Base-by-base conservation (phyloP, 139 green algal genomes). In the Coccomyxa sp. region DNA sequence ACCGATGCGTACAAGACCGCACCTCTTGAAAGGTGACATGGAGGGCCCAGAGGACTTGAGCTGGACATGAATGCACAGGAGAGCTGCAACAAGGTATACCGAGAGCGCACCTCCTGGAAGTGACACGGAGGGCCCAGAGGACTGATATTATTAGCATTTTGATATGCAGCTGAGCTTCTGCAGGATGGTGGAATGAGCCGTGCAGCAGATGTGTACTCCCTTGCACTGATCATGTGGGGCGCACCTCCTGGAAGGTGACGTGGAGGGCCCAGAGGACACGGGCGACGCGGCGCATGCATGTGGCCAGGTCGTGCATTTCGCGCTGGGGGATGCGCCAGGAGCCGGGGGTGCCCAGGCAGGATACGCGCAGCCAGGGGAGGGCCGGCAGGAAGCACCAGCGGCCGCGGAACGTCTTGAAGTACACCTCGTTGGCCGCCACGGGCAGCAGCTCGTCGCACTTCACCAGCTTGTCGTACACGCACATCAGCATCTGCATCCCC, bases 351-450 rank as follows among this genome's bases (percentile, higher is more conserved):
- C 71, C 27, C 60, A 58, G 13, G 63, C 32, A 74, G 74, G 23
- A 79, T 38, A 23, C 57, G 0, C 67, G 31, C 14, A 87, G 58
- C 31, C 79, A 81, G 28, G 82, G 79, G 30, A 88, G 71, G 57
- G 57, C 77, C 11, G 85, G 85, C 77, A 85, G 28, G 58, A 88
- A 88, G 85, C 85, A 88, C 77, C 82, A 82, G 15, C 82, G 81
- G 51, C 82, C 79, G 23, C 81, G 81, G 51, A 86, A 79, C 1
- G 80, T 82, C 16, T 45, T 66, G 38, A 82, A 58, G 78, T 86
- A 86, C 38, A 81, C 77, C 77, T 85, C 85, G 31, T 67, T 83
- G 13, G 71, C 57, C 15, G 71, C 51, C 58, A 87, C 31, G 14
- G 68, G 58, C 15, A 88, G 76, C 31, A 81, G 85, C 45, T 85